Evolutionary conservation across 2,329 filamentous ascomycete genomes (phyloP).

Genomic region (Neurospora crassa): DNA sequence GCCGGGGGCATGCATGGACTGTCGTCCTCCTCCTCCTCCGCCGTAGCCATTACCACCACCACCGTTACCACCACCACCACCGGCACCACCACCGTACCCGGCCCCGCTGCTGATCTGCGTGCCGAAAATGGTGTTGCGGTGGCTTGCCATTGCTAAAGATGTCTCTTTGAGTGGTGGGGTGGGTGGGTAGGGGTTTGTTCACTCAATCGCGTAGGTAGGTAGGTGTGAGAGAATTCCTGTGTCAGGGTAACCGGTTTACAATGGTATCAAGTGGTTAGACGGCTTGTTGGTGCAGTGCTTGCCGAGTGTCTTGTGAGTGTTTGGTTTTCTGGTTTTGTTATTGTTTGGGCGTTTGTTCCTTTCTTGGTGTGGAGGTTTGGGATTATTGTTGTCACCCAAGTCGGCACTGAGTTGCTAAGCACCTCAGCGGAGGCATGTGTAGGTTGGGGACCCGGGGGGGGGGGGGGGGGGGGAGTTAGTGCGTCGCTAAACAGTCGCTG

Average conservation of each 20-base stretch:
- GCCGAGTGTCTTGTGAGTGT: not conserved
- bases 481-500: too few relatives aligned
- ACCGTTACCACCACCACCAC: not conserved
- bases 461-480: not conserved
- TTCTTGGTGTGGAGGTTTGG: not conserved
- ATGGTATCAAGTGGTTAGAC: too few relatives aligned
- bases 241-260: too few relatives aligned
- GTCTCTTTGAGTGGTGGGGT: too few relatives aligned
- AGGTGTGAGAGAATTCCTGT: too few relatives aligned
- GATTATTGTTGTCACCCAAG: too few relatives aligned
- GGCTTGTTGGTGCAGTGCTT: not conserved
- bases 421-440: too few relatives aligned
- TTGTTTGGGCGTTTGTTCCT: not conserved
- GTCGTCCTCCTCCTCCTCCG: not conserved
- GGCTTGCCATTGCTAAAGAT: not conserved
- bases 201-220: too few relatives aligned
- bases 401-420: too few relatives aligned
- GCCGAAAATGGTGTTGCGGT: not conserved
- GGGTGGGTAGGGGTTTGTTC: too few relatives aligned
- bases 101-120: not conserved
- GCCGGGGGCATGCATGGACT: not conserved
- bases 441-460: too few relatives aligned
- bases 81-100: not conserved
- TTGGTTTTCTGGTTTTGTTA: not conserved
- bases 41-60: not conserved